Evolutionary conservation across 306 rosid genomes (phyloP), one percentile per base, ranked within the genome.

Genomic region (Nissolia schottii): DNA sequence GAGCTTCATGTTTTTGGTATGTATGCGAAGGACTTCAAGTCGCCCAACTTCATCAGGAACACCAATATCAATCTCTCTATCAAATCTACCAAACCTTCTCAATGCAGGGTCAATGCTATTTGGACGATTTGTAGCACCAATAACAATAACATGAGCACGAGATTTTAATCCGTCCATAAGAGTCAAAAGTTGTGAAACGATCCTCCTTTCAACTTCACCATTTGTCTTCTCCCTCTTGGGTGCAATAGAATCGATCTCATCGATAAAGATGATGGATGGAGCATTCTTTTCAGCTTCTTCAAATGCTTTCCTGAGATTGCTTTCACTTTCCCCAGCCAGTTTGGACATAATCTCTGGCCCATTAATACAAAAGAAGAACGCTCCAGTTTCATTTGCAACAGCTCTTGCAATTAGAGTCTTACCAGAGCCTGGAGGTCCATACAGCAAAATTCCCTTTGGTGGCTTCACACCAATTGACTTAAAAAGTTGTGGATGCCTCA

Each of bases 341-440:
- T 85, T 87, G 14, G 92, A 87, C 92, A 87, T 87, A 28, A 87
- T 85, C 71, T 87, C 92, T 28, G 86, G 92, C 15, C 89, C 89
- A 48, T 87, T 87, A 43, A 87, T 87, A 55, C 89, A 85, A 74
- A 82, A 87, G 84, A 87, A 87, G 77, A 87, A 87, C 3, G 92
- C 89, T 41, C 92, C 89, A 20, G 87, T 87, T 76, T 87, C 92
- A 72, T 87, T 87, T 32, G 92, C 89, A 15, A 87, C 86, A 53
- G 89, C 92, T 64, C 92, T 80, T 11, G 87, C 92, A 18, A 87
- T 87, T 25, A 87, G 60, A 29, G 86, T 87, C 80, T 87, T 85
- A 25, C 92, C 92, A 54, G 92, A 87, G 40, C 92, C 92, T 2
- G 89, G 89, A 35, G 89, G 89, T 67, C 92, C 92, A 82, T 85